phyloP scores from a whole-genome alignment of 1,284 basidiomycete genomes.

The Malassezia cuniculi region DNA sequence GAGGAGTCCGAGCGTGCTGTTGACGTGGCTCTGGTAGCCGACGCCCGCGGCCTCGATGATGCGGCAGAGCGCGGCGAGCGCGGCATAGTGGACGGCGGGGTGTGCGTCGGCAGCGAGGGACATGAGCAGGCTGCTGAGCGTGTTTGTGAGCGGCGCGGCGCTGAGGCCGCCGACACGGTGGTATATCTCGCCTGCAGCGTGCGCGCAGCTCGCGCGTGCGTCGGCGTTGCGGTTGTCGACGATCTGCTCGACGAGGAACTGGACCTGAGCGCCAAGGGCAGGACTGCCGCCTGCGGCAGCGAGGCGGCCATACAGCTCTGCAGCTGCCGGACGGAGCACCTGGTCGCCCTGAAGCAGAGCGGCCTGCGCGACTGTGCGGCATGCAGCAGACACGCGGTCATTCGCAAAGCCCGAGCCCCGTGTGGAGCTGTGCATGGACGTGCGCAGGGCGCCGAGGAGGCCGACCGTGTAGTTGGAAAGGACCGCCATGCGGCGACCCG shows the following conservation, averaged over 20 bases:
- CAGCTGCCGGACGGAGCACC: conserved; percentile 64
- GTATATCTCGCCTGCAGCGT: conserved; percentile 89
- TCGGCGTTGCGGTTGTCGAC: conserved; percentile 88
- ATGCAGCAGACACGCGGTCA: conserved; percentile 59
- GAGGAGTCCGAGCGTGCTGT: conserved; percentile 76
- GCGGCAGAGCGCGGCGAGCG: conserved; percentile 67
- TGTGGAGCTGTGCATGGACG: conserved; percentile 23
- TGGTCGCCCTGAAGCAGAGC: conserved; percentile 69
- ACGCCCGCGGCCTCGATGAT: conserved; percentile 87
- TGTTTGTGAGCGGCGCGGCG: conserved; percentile 85
- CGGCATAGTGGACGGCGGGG: conserved; percentile 87
- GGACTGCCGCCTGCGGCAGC: conserved; percentile 69
- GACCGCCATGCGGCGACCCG: conserved; percentile 75
- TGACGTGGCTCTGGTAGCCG: conserved; percentile 76
- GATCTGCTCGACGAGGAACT: conserved; percentile 86
- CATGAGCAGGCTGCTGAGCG: conserved; percentile 88
- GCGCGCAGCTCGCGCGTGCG: conserved; percentile 79
- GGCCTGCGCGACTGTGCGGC: conserved; percentile 70
- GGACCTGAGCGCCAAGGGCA: conserved; percentile 76
- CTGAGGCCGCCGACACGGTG: conserved; percentile 80
- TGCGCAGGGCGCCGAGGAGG: conserved; percentile 59
- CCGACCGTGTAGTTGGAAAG: conserved; percentile 71
- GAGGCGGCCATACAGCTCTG: conserved; percentile 77
- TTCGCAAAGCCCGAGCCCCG: conserved; percentile 36
- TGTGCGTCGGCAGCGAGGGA: conserved; percentile 91